Conservation (phyloP, 495 filamentous ascomycete species). For the Aspergillus haitiensis region DNA sequence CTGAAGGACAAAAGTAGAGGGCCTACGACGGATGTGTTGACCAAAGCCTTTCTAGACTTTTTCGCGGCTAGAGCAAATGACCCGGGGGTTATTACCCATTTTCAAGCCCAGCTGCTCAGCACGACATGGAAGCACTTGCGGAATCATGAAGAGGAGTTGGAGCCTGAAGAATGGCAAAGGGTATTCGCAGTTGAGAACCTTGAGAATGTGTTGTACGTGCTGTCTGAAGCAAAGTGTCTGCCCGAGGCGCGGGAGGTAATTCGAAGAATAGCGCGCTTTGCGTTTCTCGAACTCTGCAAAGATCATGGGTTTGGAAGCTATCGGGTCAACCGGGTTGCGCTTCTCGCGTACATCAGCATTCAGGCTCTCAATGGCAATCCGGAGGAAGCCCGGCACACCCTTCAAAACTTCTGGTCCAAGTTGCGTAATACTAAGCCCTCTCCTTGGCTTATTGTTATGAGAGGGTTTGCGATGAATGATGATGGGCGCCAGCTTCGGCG, state of each 20-base stretch:
- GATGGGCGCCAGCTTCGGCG: slow-evolving; percentile 47
- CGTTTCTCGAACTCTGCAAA: slow-evolving; percentile 55
- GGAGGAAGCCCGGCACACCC: slow-evolving; percentile 53
- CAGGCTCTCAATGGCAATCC: slow-evolving; percentile 60
- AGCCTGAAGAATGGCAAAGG: slow-evolving; percentile 37
- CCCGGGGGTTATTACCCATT: slow-evolving; percentile 56
- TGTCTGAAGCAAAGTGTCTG: slow-evolving; percentile 40
- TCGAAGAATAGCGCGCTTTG: slow-evolving; percentile 53
- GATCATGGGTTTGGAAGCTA: slow-evolving; percentile 41
- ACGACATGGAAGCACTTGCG: slow-evolving; percentile 61
- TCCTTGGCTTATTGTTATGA: slow-evolving; percentile 61
- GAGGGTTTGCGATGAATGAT: slow-evolving; percentile 65
- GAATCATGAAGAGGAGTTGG: slow-evolving; percentile 36
- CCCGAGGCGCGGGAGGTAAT: slow-evolving; percentile 36
- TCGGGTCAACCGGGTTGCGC: slow-evolving; percentile 40
- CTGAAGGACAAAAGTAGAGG: slow-evolving; percentile 45
- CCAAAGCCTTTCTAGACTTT: slow-evolving; percentile 63
- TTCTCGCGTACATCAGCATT: slow-evolving; percentile 53
- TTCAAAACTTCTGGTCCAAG: slow-evolving; percentile 47
- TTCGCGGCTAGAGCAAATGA: slow-evolving; percentile 54
- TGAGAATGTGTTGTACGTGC: slow-evolving; percentile 42
- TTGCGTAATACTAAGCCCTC: slow-evolving; percentile 33
- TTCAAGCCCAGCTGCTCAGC: slow-evolving; percentile 60
- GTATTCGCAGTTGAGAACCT: slow-evolving; percentile 54
- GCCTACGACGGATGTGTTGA: slow-evolving; percentile 59